These are phyloP conservation scores for Suillus discolor DNA, from an alignment of 768 basidiomycete genomes.

Conservation along the genomic window DNA sequence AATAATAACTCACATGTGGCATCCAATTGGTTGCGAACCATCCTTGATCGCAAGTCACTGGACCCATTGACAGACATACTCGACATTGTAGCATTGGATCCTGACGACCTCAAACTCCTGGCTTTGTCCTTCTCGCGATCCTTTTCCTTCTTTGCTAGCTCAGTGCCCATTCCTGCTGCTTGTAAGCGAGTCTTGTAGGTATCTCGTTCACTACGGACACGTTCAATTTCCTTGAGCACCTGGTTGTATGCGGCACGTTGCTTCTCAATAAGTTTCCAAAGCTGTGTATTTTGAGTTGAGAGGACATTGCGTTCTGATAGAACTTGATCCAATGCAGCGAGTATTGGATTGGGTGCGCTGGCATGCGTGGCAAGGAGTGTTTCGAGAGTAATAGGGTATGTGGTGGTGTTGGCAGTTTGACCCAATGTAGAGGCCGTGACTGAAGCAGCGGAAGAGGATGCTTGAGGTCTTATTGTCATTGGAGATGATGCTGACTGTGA, in stretches of 20 bases:
- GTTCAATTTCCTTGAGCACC: conserved; percentile 82
- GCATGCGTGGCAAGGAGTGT: conserved; percentile 58
- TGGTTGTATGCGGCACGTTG: conserved; percentile 81
- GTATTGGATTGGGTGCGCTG: conserved; percentile 51
- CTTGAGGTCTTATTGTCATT: conserved; percentile 33
- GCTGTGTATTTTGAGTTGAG: conserved; percentile 81
- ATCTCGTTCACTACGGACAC: conserved; percentile 82
- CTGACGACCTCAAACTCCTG: conserved; percentile 19
- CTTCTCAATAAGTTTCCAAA: conserved; percentile 96
- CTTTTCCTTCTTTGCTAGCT: conserved; percentile 39
- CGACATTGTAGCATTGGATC: conserved; percentile 27
- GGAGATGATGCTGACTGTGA: conserved; percentile 28
- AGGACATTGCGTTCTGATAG: conserved; percentile 81
- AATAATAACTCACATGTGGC: conserved; percentile 30
- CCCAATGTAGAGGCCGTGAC: conserved; percentile 26
- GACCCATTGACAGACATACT: conserved; percentile 17
- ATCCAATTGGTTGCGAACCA: conserved; percentile 33
- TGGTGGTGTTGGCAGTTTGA: conserved; percentile 32
- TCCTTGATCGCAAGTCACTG: conserved; percentile 27
- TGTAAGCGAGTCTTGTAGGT: conserved; percentile 43
- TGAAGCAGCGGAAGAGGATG: conserved; percentile 33
- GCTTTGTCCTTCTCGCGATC: conserved; percentile 19
- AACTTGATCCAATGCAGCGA: conserved; percentile 71
- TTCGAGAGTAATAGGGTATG: conserved; percentile 48
- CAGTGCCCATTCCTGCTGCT: conserved; percentile 37